Evolutionary conservation across 2,329 filamentous ascomycete species (phyloP).

Genomic region (Ascochyta lentis): DNA sequence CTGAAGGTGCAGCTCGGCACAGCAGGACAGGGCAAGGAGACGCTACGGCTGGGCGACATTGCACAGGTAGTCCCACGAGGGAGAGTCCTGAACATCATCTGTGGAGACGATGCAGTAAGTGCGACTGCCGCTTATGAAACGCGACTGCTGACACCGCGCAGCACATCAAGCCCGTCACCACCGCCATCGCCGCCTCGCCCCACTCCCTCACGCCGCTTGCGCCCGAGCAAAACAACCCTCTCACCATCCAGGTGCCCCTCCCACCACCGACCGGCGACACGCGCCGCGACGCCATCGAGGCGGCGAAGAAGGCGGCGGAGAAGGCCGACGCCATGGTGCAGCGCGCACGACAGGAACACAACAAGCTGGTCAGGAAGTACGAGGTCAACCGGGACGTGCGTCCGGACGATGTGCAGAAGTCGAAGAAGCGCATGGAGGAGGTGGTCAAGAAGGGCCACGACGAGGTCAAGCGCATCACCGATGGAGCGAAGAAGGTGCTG

Average conservation of each 20-base stretch:
- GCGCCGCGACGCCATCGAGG: constrained; percentile 50
- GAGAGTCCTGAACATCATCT: constrained; percentile 65
- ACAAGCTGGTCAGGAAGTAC: constrained; percentile 57
- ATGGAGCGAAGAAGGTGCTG: constrained; percentile 57
- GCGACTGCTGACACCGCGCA: constrained; percentile 27
- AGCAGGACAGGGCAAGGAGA: constrained; percentile 54
- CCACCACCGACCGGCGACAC: constrained; percentile 65
- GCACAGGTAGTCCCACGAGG: constrained; percentile 73
- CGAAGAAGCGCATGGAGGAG: constrained; percentile 58
- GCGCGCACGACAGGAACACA: constrained; percentile 55
- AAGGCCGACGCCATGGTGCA: constrained; percentile 51
- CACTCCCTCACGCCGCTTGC: constrained; percentile 60
- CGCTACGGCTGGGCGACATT: constrained; percentile 64
- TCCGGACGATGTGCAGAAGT: constrained; percentile 59
- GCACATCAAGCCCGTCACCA: constrained; percentile 62
- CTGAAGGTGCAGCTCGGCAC: constrained; percentile 65
- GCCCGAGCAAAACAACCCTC: constrained; percentile 56
- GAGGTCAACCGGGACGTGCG: constrained; percentile 52
- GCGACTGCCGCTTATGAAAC: not conserved
- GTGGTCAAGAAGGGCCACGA: constrained; percentile 56
- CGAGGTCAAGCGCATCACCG: constrained; percentile 58
- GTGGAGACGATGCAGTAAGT: constrained; percentile 68
- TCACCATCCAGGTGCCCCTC: constrained; percentile 62
- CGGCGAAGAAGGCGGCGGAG: constrained; percentile 52
- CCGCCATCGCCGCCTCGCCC: constrained; percentile 59